Evolutionary conservation across 805 yeast genomes (phyloP).

Genomic region (Suhomyces tanzawaensis): DNA sequence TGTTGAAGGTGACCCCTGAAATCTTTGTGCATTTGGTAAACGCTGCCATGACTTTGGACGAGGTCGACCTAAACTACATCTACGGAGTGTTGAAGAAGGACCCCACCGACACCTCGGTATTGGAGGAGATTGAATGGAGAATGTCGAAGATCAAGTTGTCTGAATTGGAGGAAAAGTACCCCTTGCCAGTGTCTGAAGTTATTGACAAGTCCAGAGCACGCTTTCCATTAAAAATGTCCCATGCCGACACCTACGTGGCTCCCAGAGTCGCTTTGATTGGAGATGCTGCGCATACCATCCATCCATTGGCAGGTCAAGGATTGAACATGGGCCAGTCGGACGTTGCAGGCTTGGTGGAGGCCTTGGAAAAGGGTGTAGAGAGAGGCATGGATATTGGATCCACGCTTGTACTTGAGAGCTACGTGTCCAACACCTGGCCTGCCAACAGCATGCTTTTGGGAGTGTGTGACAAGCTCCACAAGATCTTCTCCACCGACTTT

Average conservation of each 20-base stretch:
- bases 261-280: conserved; percentile 92
- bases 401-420: conserved; percentile 76
- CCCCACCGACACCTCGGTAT: conserved; percentile 46
- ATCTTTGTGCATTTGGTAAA: conserved; percentile 71
- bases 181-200: conserved; percentile 62
- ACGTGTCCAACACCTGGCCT: conserved; percentile 79
- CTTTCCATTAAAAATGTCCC: conserved; percentile 85
- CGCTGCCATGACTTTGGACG: conserved; percentile 80
- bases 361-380: conserved; percentile 65
- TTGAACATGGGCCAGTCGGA: conserved; percentile 97
- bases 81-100: conserved; percentile 42
- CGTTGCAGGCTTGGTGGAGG: conserved; percentile 65
- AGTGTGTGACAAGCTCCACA: conserved; percentile 87
- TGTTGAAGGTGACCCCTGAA: conserved; percentile 56
- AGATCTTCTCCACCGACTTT: conserved; percentile 72
- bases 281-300: conserved; percentile 97
- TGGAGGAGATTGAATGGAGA: conserved; percentile 76
- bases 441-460: conserved; percentile 79
- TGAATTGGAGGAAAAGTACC: conserved; percentile 58
- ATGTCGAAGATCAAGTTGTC: conserved; percentile 40
- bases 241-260: conserved; percentile 83
- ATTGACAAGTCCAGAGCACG: conserved; percentile 70
- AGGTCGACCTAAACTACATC: conserved; percentile 72
- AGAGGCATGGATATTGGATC: conserved; percentile 90
- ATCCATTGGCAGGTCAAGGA: conserved; percentile 98